A percentile compares a stretch with the other conserved stretches of the same genome.
phyloP scores from a whole-genome alignment of 305 asterid genomes.

The Fraxinus latifolia region DNA sequence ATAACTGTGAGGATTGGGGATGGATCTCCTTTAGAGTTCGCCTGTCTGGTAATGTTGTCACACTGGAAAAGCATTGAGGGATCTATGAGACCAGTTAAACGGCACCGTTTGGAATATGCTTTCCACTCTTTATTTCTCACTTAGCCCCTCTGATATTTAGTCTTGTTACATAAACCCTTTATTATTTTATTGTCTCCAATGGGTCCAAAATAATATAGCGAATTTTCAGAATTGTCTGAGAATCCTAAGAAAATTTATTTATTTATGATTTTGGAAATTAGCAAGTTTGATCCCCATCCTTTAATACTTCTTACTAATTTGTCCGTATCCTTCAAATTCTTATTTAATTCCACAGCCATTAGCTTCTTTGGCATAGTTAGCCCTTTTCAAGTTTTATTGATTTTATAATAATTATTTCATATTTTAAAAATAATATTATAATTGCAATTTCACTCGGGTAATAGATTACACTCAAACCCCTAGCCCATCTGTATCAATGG shows the following conservation, averaged over 20 bases:
- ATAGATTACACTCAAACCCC: too few relatives aligned
- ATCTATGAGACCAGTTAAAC: background rate
- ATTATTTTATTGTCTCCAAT: background rate
- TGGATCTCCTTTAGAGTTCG: background rate
- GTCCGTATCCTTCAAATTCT: background rate
- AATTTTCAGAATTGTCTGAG: background rate
- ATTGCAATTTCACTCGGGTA: too few relatives aligned
- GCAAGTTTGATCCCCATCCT: background rate
- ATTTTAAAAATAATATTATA: too few relatives aligned
- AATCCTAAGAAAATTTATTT: background rate
- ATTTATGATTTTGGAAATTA: too few relatives aligned
- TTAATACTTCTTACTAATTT: background rate
- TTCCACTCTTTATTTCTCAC: background rate
- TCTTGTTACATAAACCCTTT: background rate
- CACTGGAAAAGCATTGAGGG: background rate
- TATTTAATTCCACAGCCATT: background rate
- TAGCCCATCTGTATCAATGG: too few relatives aligned
- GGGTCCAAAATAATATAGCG: background rate
- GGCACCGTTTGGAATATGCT: background rate
- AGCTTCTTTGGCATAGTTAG: background rate
- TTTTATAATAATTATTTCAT: too few relatives aligned
- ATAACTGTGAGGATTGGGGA: conserved; percentile 16
- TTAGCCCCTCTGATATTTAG: background rate
- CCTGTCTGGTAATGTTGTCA: background rate
- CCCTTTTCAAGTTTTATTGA: background rate